Evolutionary conservation across 1,139 yeast species (phyloP).

Genomic region (Hemisphaericaspora xylofermentans): DNA sequence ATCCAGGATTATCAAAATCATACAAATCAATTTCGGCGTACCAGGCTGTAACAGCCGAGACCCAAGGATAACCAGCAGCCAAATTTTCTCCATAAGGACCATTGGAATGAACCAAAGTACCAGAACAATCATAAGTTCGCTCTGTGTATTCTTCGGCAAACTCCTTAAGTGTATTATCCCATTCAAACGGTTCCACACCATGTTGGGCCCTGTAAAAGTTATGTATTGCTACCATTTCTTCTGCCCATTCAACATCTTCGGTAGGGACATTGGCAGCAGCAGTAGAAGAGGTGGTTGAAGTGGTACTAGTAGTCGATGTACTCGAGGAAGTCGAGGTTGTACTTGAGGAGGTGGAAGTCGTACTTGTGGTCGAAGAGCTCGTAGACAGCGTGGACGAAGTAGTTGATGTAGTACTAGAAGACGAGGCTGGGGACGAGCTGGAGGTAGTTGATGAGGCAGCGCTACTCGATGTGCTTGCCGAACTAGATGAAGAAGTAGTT

Average conservation of each 20-base stretch:
- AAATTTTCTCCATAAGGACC: constrained; percentile 87
- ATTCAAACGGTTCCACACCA: constrained; percentile 44
- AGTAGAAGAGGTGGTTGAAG: constrained; percentile 11
- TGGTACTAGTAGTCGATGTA: too few species aligned
- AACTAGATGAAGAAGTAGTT: too few species aligned
- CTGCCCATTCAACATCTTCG: constrained; percentile 23
- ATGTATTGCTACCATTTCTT: constrained; percentile 46
- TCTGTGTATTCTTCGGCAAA: constrained; percentile 51
- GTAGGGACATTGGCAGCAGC: constrained; percentile 9
- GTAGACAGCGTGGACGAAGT: too few species aligned
- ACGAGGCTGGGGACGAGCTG: too few species aligned
- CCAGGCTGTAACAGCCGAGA: constrained; percentile 73
- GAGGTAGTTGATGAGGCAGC: too few species aligned
- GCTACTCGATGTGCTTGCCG: too few species aligned
- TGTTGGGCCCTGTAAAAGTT: constrained; percentile 56
- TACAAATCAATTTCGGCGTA: constrained; percentile 67
- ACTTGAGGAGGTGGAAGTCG: too few species aligned
- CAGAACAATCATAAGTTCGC: constrained; percentile 46
- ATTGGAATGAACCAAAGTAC: constrained; percentile 51
- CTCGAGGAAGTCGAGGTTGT: too few species aligned
- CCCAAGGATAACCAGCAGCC: constrained; percentile 65
- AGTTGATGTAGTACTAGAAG: too few species aligned
- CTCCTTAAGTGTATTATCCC: constrained; percentile 48
- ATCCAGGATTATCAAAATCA: constrained; percentile 43
- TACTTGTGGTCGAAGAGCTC: too few species aligned